phyloP scores from a whole-genome alignment of 225 moss, liverwort and hornwort genomes.

The Polytrichum commune region DNA sequence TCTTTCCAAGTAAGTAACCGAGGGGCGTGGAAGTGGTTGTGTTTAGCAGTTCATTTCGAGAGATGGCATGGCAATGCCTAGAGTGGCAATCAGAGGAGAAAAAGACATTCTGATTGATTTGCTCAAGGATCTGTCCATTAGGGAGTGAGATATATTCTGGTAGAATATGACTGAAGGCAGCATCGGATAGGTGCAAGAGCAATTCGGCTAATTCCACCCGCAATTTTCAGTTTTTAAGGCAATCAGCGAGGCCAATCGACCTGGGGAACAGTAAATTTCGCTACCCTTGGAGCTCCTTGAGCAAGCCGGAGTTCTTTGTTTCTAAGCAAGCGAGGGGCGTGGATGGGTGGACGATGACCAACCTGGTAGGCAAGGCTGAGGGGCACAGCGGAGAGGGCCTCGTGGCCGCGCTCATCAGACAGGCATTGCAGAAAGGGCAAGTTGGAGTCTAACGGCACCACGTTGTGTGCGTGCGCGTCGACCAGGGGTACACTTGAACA shows the following conservation, averaged over 20 bases:
- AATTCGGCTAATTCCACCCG: too few species aligned
- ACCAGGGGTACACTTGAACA: conserved; percentile 44
- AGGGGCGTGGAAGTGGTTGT: too few species aligned
- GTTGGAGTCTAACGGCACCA: conserved; percentile 48
- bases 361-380: conserved; percentile 57
- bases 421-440: conserved; percentile 53
- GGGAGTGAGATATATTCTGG: too few species aligned
- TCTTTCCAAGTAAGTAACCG: too few species aligned
- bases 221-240: not conserved
- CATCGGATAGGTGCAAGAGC: too few species aligned
- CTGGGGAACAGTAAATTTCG: not conserved
- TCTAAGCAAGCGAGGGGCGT: not conserved
- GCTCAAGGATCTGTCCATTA: too few species aligned
- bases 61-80: too few species aligned
- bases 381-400: conserved; percentile 48
- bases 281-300: not conserved
- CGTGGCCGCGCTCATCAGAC: conserved; percentile 52
- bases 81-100: too few species aligned
- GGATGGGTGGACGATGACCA: conserved; percentile 1
- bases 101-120: too few species aligned
- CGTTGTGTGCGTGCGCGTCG: conserved; percentile 55
- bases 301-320: not conserved
- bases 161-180: too few species aligned
- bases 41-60: too few species aligned
- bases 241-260: not conserved